A percentile compares a stretch with the other conserved stretches of the same genome.
Evolutionary conservation across 441 rosid species (phyloP).

Genomic region (Adansonia grandidieri): DNA sequence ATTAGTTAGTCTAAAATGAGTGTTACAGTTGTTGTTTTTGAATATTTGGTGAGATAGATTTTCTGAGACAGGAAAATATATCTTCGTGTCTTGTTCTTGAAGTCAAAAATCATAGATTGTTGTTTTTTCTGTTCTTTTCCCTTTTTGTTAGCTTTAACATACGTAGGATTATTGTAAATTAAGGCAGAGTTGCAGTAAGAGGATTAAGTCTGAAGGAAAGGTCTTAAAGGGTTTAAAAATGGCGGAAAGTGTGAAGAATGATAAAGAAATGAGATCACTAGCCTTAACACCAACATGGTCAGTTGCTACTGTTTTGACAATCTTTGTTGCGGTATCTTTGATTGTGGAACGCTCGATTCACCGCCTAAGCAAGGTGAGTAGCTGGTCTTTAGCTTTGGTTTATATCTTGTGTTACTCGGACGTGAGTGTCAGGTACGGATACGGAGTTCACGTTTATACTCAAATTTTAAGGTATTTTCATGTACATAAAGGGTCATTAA

Average conservation of each 20-base stretch:
- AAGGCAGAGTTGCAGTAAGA: not conserved
- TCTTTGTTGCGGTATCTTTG: slow-evolving; percentile 81
- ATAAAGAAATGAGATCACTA: slow-evolving; percentile 61
- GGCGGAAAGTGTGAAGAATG: slow-evolving; percentile 38
- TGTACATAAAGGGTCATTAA: too few relatives aligned
- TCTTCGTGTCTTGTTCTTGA: not conserved
- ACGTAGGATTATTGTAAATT: not conserved
- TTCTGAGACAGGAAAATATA: not conserved
- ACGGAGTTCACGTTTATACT: too few relatives aligned
- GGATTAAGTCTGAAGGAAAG: slow-evolving; percentile 21
- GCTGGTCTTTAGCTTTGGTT: not conserved
- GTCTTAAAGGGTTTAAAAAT: slow-evolving; percentile 32
- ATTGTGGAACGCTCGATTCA: slow-evolving; percentile 82
- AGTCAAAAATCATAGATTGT: not conserved
- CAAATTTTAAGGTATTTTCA: too few relatives aligned
- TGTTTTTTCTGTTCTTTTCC: not conserved
- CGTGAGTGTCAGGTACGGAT: too few relatives aligned
- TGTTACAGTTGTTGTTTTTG: slow-evolving; percentile 5
- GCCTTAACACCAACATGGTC: slow-evolving; percentile 97
- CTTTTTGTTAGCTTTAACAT: not conserved
- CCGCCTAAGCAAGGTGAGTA: slow-evolving; percentile 70
- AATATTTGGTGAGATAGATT: slow-evolving; percentile 1
- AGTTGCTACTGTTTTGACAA: slow-evolving; percentile 82
- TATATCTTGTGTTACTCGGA: too few relatives aligned
- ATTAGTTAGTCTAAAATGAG: not conserved